Conservation (phyloP, 2,329 filamentous ascomycete species). For the Emergomyces pasteurianus region DNA sequence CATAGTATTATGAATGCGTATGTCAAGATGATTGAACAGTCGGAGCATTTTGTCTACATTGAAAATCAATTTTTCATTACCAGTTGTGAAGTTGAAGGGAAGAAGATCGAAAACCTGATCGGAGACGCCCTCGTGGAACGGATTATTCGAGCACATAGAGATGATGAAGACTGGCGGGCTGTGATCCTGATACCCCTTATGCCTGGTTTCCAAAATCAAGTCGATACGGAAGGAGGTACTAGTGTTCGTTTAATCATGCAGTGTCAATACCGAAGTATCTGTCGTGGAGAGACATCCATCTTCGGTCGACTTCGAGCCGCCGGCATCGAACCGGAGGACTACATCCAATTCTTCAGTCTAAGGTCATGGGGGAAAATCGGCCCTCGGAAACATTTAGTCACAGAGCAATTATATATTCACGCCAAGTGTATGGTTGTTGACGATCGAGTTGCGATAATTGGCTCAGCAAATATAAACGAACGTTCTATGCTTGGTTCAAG, state of each 20-base stretch:
- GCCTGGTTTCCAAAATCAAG: conserved; percentile 85
- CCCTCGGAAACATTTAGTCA: conserved; percentile 59
- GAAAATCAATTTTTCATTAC: conserved; percentile 94
- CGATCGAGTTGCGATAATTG: conserved; percentile 70
- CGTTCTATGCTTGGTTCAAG: conserved; percentile 70
- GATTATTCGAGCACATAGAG: conserved; percentile 65
- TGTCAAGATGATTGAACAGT: conserved; percentile 64
- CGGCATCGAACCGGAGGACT: conserved; percentile 64
- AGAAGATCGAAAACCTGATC: conserved; percentile 81
- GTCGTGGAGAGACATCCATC: conserved; percentile 82
- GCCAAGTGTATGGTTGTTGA: conserved; percentile 75
- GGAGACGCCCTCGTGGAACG: conserved; percentile 86
- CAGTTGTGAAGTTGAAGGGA: conserved; percentile 71
- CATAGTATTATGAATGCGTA: conserved; percentile 87
- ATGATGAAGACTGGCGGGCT: conserved; percentile 76
- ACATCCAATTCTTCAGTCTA: conserved; percentile 91
- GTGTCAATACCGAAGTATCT: conserved; percentile 95
- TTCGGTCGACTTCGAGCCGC: conserved; percentile 62
- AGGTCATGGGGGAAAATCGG: conserved; percentile 87
- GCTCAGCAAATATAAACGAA: conserved; percentile 59
- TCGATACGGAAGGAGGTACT: conserved; percentile 68
- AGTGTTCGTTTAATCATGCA: conserved; percentile 95
- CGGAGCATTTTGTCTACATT: conserved; percentile 85
- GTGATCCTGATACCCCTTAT: conserved; percentile 86
- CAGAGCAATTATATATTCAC: conserved; percentile 94